These are phyloP conservation scores for Calocera viscosa DNA, from an alignment of 768 basidiomycete species.

Conservation along the genomic window DNA sequence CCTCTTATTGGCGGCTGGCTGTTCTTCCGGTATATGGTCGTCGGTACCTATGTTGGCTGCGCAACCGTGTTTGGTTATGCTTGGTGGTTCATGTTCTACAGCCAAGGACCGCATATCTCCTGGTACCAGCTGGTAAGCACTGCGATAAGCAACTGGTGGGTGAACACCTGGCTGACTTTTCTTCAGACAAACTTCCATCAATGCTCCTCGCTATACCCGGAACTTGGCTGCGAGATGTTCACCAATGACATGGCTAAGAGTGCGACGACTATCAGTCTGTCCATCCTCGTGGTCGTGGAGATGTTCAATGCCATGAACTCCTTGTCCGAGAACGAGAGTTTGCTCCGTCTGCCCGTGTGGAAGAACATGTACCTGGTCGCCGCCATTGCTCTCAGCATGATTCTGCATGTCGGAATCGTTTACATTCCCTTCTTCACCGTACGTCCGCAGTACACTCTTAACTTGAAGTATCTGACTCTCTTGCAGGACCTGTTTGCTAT, in stretches of 20 bases:
- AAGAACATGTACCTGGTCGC: slow-evolving; percentile 85
- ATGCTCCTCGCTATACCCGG: slow-evolving; percentile 68
- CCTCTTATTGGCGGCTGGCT: slow-evolving; percentile 87
- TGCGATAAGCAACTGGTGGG: not conserved
- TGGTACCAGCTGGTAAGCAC: slow-evolving; percentile 78
- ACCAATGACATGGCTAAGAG: slow-evolving; percentile 70
- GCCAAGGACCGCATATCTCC: slow-evolving; percentile 80
- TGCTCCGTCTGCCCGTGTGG: slow-evolving; percentile 83
- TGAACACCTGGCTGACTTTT: not conserved
- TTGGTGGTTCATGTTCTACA: slow-evolving; percentile 96
- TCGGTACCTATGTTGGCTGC: slow-evolving; percentile 85
- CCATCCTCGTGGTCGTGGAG: slow-evolving; percentile 88
- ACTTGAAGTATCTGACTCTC: not conserved
- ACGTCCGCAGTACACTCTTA: slow-evolving; percentile 24
- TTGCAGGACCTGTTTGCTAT: slow-evolving; percentile 73
- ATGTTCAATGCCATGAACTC: slow-evolving; percentile 99
- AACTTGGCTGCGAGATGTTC: slow-evolving; percentile 94
- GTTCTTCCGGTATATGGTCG: slow-evolving; percentile 89
- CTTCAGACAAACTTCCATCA: slow-evolving; percentile 92
- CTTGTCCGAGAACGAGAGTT: slow-evolving; percentile 89
- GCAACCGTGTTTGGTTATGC: slow-evolving; percentile 97
- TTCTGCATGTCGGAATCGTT: slow-evolving; percentile 81
- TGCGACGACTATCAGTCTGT: slow-evolving; percentile 92
- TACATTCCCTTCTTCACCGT: slow-evolving; percentile 96
- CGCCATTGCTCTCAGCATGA: slow-evolving; percentile 85